Percentiles rank a stretch among this genome's conserved stretches.
Conservation (phyloP, 1,284 basidiomycete species). For the Ceratobasidium sp. region DNA sequence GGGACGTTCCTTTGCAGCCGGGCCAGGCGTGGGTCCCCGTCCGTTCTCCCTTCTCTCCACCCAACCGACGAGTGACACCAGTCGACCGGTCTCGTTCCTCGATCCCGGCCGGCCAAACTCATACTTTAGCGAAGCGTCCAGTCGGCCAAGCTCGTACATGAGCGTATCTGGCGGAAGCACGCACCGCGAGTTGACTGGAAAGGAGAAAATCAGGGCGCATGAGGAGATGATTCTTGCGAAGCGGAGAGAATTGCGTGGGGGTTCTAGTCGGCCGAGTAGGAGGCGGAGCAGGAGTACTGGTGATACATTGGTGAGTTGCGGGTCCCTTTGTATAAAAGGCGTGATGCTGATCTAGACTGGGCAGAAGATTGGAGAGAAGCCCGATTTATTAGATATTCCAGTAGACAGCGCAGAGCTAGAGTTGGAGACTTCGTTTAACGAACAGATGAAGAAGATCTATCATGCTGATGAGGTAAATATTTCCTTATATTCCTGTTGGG, state of each 20-base stretch:
- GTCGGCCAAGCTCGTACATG: constrained; percentile 25
- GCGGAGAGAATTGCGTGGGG: constrained; percentile 71
- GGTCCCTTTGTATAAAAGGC: not conserved
- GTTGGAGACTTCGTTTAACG: constrained; percentile 50
- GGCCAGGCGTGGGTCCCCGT: constrained; percentile 11
- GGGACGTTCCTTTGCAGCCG: constrained; percentile 1
- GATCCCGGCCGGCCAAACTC: constrained; percentile 33
- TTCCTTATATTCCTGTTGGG: constrained; percentile 15
- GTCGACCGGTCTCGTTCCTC: constrained; percentile 6
- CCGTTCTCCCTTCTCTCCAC: not conserved
- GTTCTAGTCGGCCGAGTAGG: constrained; percentile 65
- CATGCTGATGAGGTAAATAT: constrained; percentile 61
- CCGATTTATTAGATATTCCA: constrained; percentile 41
- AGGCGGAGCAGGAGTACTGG: constrained; percentile 80
- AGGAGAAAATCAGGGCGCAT: constrained; percentile 65
- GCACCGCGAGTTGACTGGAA: constrained; percentile 46
- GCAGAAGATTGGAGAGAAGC: constrained; percentile 37
- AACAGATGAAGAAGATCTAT: constrained; percentile 56
- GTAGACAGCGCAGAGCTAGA: constrained; percentile 45
- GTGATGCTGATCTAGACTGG: not conserved
- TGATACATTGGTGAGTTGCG: constrained; percentile 64
- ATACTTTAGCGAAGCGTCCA: constrained; percentile 25
- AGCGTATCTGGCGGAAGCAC: constrained; percentile 16
- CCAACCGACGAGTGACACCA: not conserved
- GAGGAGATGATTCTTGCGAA: constrained; percentile 81